Conservation (phyloP, 1,284 basidiomycete species). For the Microbotryomycetes sp. region DNA sequence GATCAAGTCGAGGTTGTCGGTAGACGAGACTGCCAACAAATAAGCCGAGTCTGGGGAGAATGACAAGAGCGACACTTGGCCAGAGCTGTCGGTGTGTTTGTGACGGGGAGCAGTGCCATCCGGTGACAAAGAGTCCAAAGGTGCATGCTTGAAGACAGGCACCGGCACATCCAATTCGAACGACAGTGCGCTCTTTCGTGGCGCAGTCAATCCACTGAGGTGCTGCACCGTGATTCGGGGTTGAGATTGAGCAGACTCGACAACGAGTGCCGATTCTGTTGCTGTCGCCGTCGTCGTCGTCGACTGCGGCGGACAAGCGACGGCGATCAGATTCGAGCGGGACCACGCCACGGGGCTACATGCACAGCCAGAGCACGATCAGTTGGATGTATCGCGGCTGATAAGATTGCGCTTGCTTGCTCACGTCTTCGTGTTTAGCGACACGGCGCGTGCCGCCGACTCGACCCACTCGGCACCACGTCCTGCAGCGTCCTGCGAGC, state of each 20-base stretch:
- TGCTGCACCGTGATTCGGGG: conserved; percentile 11
- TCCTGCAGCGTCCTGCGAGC: not conserved
- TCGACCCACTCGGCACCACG: too few species aligned
- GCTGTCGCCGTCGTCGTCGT: not conserved
- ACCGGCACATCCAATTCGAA: conserved; percentile 11
- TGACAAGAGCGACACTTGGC: conserved; percentile 1
- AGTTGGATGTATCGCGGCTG: not conserved
- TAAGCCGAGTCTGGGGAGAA: conserved; percentile 15
- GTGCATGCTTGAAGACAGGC: too few species aligned
- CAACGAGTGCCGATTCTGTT: not conserved
- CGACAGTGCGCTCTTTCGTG: not conserved
- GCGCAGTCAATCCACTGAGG: not conserved
- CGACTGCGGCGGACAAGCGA: not conserved
- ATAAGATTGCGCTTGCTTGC: not conserved
- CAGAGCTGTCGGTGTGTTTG: too few species aligned
- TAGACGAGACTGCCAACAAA: conserved; percentile 7
- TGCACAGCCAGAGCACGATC: not conserved
- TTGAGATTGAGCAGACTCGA: not conserved
- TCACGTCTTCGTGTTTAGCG: not conserved
- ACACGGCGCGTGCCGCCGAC: not conserved
- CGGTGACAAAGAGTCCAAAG: not conserved
- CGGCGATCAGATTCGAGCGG: conserved; percentile 17
- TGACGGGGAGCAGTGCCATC: conserved; percentile 6
- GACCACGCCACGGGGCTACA: conserved; percentile 4
- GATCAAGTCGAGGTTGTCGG: conserved; percentile 2